Base-by-base conservation (phyloP, 257 asterid species). In the Petunia secreta region DNA sequence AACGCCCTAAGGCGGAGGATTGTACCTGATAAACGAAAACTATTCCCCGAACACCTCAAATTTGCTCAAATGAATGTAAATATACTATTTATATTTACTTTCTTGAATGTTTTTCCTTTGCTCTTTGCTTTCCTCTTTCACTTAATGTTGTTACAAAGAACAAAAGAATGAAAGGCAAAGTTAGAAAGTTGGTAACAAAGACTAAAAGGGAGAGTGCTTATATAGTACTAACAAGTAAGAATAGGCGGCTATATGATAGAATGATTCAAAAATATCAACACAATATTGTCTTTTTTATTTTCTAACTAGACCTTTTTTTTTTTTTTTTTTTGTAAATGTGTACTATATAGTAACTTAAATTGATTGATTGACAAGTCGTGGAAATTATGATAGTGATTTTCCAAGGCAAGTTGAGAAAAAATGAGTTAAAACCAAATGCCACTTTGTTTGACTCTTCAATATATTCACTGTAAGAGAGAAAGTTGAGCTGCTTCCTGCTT, bases 121-220 rank as follows among this genome's bases (percentile, higher is more conserved):
- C n/a, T 5, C 58, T 43, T 3, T 44, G 14, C 41, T 48, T 8
- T 48, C 25, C 54, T 48, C 54, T 48, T 48, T 8, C 54, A 48
- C 13, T 48, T 48, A 8, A 66, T 66, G 2, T 66, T 11, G 53
- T 66, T 66, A 41, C 1, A 7, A 25, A 69, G 16, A 69, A 69
- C n/a, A 25, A 69, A 16, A 69, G 43, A 69, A 48, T 48, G 25
- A 71, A 46, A 71, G 76, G 41, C 57, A 16, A 68, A 68, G 76
- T 44, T 68, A 66, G 25, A 65, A 10, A 71, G 44, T 48, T 48
- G 25, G 25, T 48, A 71, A 5, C 38, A 25, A 16, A 2, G 59
- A 48, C 2, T 9, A 4, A 48, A 25, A 11, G 25, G 40, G 0
- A 5, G 2, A 34, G 60, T 41, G 34, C 43, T 71, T 71, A 71